phyloP scores from a whole-genome alignment of 2,329 filamentous ascomycete genomes.

The Pseudogymnoascus sp. region DNA sequence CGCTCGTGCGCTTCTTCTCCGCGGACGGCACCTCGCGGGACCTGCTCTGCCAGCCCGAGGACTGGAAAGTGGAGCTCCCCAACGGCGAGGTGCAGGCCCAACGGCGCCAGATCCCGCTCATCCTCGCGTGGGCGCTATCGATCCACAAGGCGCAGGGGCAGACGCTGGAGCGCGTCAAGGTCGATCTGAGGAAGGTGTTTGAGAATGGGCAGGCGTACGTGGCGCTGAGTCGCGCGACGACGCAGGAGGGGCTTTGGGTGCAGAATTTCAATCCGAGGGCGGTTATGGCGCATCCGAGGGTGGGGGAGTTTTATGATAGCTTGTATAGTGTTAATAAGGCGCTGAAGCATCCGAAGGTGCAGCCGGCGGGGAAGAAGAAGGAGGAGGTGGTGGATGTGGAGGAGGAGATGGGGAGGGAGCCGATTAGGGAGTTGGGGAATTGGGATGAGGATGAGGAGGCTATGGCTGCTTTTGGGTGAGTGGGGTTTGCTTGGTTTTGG shows the following conservation, averaged over 20 bases:
- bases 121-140: constrained; percentile 91
- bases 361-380: neutral
- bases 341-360: constrained; percentile 23
- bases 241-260: constrained; percentile 79
- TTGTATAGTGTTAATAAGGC: constrained; percentile 62
- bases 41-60: constrained; percentile 75
- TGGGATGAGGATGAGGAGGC: constrained; percentile 8
- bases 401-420: neutral
- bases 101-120: constrained; percentile 73
- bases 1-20: constrained; percentile 75
- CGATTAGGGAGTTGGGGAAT: neutral
- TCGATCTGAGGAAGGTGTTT: constrained; percentile 85
- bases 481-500: neutral
- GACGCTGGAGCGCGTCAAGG: constrained; percentile 80
- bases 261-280: constrained; percentile 80
- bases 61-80: constrained; percentile 96
- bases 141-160: constrained; percentile 98
- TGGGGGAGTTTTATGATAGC: constrained; percentile 76
- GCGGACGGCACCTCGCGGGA: constrained; percentile 68
- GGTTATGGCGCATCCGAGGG: constrained; percentile 87
- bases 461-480: neutral
- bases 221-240: constrained; percentile 85
- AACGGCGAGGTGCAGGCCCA: constrained; percentile 89
- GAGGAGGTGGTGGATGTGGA: neutral
- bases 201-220: constrained; percentile 98